These are phyloP conservation scores for Clarireedia monteithiana DNA, from an alignment of 2,329 filamentous ascomycete genomes.

Conservation along the genomic window DNA sequence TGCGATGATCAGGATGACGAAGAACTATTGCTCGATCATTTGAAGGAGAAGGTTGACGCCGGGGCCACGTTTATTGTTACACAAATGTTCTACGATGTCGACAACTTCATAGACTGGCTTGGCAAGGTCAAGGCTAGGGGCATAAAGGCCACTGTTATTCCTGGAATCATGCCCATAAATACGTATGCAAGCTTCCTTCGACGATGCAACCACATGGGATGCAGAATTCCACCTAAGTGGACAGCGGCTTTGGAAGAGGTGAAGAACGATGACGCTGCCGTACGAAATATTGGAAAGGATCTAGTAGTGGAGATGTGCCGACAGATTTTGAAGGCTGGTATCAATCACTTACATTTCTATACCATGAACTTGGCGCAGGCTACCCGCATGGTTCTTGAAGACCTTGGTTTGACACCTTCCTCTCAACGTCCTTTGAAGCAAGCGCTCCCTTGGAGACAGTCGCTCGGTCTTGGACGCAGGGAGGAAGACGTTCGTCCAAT, in stretches of 20 bases:
- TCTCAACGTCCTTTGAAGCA: slow-evolving; percentile 73
- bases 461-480: slow-evolving; percentile 77
- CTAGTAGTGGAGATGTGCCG: slow-evolving; percentile 87
- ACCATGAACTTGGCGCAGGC: slow-evolving; percentile 98
- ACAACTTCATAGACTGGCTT: slow-evolving; percentile 91
- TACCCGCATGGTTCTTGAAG: slow-evolving; percentile 88
- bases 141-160: slow-evolving; percentile 75
- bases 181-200: slow-evolving; percentile 91
- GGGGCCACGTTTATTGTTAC: slow-evolving; percentile 92
- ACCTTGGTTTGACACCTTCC: slow-evolving; percentile 74
- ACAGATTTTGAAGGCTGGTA: slow-evolving; percentile 72
- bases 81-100: slow-evolving; percentile 98
- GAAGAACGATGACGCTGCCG: slow-evolving; percentile 93
- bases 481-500: slow-evolving; percentile 96
- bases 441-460: slow-evolving; percentile 93
- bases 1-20: slow-evolving; percentile 88
- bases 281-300: slow-evolving; percentile 80
- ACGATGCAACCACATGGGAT: slow-evolving; percentile 85
- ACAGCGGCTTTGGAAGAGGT: slow-evolving; percentile 76
- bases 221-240: slow-evolving; percentile 75
- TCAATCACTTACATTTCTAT: slow-evolving; percentile 92
- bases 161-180: slow-evolving; percentile 88
- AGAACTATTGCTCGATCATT: slow-evolving; percentile 76
- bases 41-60: slow-evolving; percentile 96
- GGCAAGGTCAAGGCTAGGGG: slow-evolving; percentile 76